A percentile compares a stretch with the other conserved stretches of the same genome.
Evolutionary conservation across 257 asterid genomes (phyloP).

Genomic region (Cruciata laevipes): DNA sequence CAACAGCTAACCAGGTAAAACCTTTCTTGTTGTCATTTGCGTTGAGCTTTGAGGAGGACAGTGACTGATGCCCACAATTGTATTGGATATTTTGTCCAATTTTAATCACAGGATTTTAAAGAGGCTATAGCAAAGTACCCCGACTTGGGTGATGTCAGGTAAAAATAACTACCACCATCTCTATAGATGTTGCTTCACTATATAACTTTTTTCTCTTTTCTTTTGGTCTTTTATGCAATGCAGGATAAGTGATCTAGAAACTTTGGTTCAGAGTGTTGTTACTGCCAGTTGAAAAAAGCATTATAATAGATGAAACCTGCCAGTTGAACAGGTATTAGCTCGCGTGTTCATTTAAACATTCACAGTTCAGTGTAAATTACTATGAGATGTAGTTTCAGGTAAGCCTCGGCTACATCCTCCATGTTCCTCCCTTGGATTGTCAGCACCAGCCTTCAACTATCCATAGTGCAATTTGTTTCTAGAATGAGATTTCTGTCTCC

Average conservation of each 20-base stretch:
- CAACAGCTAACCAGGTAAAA: slow-evolving; percentile 80
- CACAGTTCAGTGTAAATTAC: not conserved
- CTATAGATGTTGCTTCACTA: not conserved
- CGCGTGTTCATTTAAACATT: not conserved
- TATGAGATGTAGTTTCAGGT: too few relatives aligned
- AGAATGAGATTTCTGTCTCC: too few relatives aligned
- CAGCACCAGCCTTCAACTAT: too few relatives aligned
- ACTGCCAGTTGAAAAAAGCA: slow-evolving; percentile 25
- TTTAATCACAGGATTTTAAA: slow-evolving; percentile 53
- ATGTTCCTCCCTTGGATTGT: too few relatives aligned
- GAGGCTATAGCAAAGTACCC: slow-evolving; percentile 80
- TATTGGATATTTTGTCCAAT: not conserved
- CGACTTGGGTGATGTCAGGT: slow-evolving; percentile 75
- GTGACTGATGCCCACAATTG: not conserved
- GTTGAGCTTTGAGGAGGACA: not conserved
- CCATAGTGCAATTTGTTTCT: too few relatives aligned
- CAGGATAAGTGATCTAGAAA: slow-evolving; percentile 74
- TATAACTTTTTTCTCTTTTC: not conserved
- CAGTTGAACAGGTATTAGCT: not conserved
- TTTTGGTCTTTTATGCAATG: slow-evolving; percentile 3
- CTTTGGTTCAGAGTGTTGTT: slow-evolving; percentile 44
- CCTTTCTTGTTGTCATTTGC: not conserved
- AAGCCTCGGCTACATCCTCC: too few relatives aligned
- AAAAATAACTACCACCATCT: slow-evolving; percentile 6
- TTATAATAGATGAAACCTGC: not conserved